A percentile compares a stretch with the other conserved stretches of the same genome.
Conservation (phyloP, 345 rosid genomes). For the Acer saccharum region DNA sequence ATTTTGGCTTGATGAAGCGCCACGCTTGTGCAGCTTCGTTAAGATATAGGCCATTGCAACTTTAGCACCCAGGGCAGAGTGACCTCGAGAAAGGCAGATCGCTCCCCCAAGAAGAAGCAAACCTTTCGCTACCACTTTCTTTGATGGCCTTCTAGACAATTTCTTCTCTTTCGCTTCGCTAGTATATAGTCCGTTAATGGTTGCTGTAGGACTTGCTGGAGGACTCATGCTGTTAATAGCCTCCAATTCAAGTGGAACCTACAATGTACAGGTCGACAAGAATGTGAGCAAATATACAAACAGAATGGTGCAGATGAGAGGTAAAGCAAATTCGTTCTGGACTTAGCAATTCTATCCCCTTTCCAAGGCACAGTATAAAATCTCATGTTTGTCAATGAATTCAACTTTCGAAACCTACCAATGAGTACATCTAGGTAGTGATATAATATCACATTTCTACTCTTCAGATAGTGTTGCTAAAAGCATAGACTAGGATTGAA, state of each 20-base stretch:
- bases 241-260: constrained; percentile 74
- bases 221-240: constrained; percentile 10
- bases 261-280: background rate
- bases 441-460: background rate
- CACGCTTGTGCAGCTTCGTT: constrained; percentile 66
- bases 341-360: background rate
- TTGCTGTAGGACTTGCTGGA: constrained; percentile 21
- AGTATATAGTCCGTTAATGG: constrained; percentile 21
- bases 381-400: background rate
- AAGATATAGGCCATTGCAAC: constrained; percentile 80
- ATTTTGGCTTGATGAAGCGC: constrained; percentile 43
- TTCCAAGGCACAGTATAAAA: background rate
- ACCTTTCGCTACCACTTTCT: constrained; percentile 63
- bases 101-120: constrained; percentile 73
- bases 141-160: constrained; percentile 59
- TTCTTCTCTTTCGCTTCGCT: constrained; percentile 39
- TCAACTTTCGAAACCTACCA: background rate
- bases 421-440: background rate
- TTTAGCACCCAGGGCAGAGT: constrained; percentile 74
- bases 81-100: constrained; percentile 75
- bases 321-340: background rate
- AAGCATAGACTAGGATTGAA: background rate
- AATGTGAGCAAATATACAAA: constrained; percentile 9
- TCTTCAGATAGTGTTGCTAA: background rate
- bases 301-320: background rate